Percentiles rank a stretch among this genome's conserved stretches.
These are phyloP conservation scores for Talaromyces sp. DNA, from an alignment of 2,329 filamentous ascomycete genomes.

Conservation along the genomic window DNA sequence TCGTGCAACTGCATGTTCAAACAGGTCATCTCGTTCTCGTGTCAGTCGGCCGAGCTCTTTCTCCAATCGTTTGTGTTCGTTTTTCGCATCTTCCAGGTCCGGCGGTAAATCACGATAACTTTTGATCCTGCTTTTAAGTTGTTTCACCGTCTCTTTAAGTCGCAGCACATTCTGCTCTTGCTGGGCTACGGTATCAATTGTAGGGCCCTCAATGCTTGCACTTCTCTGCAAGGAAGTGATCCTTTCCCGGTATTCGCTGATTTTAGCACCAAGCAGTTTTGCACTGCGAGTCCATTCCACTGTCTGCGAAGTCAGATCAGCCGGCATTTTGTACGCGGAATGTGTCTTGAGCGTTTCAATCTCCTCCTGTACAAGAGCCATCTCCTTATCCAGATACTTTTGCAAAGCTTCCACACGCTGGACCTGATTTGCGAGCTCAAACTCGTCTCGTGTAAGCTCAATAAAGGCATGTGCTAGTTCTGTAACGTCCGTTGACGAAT, in stretches of 20 bases:
- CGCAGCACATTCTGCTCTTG: conserved; percentile 56
- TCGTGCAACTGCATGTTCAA: conserved; percentile 60
- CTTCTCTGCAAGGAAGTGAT: conserved; percentile 40
- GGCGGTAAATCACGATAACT: conserved; percentile 68
- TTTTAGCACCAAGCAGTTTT: conserved; percentile 60
- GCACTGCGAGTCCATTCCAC: conserved; percentile 66
- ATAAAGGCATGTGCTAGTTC: conserved; percentile 51
- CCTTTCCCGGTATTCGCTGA: conserved; percentile 62
- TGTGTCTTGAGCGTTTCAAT: conserved; percentile 30
- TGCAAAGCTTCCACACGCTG: conserved; percentile 54
- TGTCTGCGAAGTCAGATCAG: conserved; percentile 63
- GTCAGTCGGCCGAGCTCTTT: conserved; percentile 58
- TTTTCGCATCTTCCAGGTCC: conserved; percentile 62
- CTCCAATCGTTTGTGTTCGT: conserved; percentile 64
- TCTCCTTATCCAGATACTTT: conserved; percentile 51
- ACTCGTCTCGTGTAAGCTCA: conserved; percentile 51
- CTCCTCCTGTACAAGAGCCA: conserved; percentile 30
- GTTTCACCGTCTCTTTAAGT: conserved; percentile 57
- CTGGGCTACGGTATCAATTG: conserved; percentile 49
- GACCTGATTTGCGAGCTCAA: conserved; percentile 52
- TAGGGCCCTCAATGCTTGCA: conserved; percentile 23
- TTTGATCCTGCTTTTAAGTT: conserved; percentile 61
- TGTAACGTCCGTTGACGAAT: conserved; percentile 46
- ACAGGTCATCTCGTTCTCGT: conserved; percentile 63
- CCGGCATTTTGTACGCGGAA: conserved; percentile 48